These are phyloP conservation scores for Rhynchosporium secalis DNA, from an alignment of 2,329 filamentous ascomycete species.

Conservation along the genomic window DNA sequence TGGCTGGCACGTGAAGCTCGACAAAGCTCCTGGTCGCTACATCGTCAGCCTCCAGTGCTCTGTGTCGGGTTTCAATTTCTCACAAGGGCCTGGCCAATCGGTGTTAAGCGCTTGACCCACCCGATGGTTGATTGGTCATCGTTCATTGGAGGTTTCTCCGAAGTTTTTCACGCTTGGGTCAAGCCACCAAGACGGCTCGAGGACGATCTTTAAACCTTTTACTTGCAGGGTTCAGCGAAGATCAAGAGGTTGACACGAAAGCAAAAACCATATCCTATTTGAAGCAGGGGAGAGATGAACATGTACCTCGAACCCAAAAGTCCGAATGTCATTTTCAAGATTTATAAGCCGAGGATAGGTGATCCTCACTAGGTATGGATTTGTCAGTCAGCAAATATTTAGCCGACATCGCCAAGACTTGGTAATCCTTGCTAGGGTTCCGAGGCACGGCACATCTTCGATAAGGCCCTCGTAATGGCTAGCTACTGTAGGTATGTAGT, in stretches of 20 bases:
- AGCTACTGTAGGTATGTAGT: neutral
- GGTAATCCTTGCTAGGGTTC: neutral
- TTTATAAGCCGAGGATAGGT: neutral
- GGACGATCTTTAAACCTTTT: neutral
- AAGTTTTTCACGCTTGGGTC: neutral
- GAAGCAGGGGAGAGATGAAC: too few species aligned
- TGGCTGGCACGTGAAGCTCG: neutral
- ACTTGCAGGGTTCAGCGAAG: too few species aligned
- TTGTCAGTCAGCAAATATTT: slow-evolving; percentile 7
- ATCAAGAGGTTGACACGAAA: too few species aligned
- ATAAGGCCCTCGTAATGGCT: neutral
- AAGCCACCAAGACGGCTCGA: neutral
- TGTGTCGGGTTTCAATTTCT: slow-evolving; percentile 8
- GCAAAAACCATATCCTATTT: too few species aligned
- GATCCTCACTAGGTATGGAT: neutral
- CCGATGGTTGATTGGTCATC: slow-evolving; percentile 2
- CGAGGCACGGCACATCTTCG: slow-evolving; percentile 13
- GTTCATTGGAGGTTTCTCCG: neutral
- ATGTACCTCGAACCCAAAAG: too few species aligned
- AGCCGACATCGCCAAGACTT: slow-evolving; percentile 4
- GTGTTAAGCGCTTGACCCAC: neutral
- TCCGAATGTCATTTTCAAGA: neutral
- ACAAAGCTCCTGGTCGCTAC: neutral
- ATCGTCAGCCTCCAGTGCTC: neutral
- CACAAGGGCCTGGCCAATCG: slow-evolving; percentile 4